These are phyloP conservation scores for Epipyxis sp. DNA, from an alignment of 108 stramenopile species.

Conservation along the genomic window DNA sequence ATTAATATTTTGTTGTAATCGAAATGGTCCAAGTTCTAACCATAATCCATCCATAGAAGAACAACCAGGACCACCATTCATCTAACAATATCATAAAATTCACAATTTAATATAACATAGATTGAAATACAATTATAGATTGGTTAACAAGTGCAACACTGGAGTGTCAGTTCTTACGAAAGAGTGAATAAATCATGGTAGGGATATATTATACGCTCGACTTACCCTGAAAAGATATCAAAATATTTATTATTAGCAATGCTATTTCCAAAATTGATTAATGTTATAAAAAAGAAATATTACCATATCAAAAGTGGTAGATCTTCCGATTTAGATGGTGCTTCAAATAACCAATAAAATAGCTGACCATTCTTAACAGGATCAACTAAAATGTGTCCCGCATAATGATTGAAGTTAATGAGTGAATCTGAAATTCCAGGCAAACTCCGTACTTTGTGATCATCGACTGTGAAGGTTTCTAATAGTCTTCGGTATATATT, in stretches of 20 bases:
- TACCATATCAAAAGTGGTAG: constrained; percentile 86
- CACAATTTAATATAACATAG: constrained; percentile 4
- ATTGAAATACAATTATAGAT: constrained; percentile 38
- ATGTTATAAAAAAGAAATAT: too few species aligned
- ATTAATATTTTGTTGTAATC: constrained; percentile 50
- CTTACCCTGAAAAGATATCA: too few species aligned
- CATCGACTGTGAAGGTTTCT: constrained; percentile 29
- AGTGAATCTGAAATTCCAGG: constrained; percentile 39
- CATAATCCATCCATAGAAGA: constrained; percentile 90
- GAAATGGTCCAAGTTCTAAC: constrained; percentile 91
- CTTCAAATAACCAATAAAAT: constrained; percentile 94
- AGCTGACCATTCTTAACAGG: constrained; percentile 64
- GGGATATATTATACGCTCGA: too few species aligned
- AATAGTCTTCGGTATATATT: not conserved
- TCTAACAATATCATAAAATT: constrained; percentile 5
- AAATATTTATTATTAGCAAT: too few species aligned
- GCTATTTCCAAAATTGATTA: too few species aligned
- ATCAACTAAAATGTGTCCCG: constrained; percentile 40
- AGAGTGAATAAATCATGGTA: too few species aligned
- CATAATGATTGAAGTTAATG: constrained; percentile 38
- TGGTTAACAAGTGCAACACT: constrained; percentile 69
- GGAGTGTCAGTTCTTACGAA: too few species aligned
- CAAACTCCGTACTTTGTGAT: constrained; percentile 43
- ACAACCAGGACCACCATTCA: constrained; percentile 71
- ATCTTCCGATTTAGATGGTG: constrained; percentile 42